These are phyloP conservation scores for Penicillium alfredii DNA, from an alignment of 495 filamentous ascomycete species.

Conservation along the genomic window DNA sequence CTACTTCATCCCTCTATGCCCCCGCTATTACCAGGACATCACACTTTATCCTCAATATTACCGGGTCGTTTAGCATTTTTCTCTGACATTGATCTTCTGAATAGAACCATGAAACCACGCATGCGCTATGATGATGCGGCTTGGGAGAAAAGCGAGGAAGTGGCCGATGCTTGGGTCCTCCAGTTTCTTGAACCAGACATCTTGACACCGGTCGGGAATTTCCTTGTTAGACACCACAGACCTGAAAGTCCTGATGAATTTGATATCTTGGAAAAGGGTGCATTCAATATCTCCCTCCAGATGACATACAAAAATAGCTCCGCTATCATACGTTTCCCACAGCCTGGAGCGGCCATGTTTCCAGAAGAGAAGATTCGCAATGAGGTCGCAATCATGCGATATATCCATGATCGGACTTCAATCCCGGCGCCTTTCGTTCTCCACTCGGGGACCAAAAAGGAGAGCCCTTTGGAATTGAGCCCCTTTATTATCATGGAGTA, in stretches of 20 bases:
- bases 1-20: too few relatives aligned
- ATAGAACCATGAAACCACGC: constrained; percentile 3
- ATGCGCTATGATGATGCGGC: constrained; percentile 15
- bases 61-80: too few relatives aligned
- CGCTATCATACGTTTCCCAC: constrained; percentile 10
- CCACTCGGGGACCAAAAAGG: constrained; percentile 25
- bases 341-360: constrained; percentile 16
- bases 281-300: constrained; percentile 12
- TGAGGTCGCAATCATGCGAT: constrained; percentile 42
- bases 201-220: constrained; percentile 6
- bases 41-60: too few relatives aligned
- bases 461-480: constrained; percentile 21
- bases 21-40: too few relatives aligned
- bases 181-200: constrained; percentile 6
- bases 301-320: constrained; percentile 7
- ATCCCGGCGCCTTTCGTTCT: constrained; percentile 34
- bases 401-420: constrained; percentile 29
- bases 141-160: constrained; percentile 13
- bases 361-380: constrained; percentile 34
- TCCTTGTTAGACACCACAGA: constrained; percentile 6
- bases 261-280: constrained; percentile 8
- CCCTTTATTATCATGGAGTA: constrained; percentile 39
- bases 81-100: too few relatives aligned
- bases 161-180: constrained; percentile 11
- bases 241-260: constrained; percentile 5